Evolutionary conservation across 2,329 filamentous ascomycete species (phyloP), one percentile per base, ranked within the genome.

Genomic region (Apiospora sp.): DNA sequence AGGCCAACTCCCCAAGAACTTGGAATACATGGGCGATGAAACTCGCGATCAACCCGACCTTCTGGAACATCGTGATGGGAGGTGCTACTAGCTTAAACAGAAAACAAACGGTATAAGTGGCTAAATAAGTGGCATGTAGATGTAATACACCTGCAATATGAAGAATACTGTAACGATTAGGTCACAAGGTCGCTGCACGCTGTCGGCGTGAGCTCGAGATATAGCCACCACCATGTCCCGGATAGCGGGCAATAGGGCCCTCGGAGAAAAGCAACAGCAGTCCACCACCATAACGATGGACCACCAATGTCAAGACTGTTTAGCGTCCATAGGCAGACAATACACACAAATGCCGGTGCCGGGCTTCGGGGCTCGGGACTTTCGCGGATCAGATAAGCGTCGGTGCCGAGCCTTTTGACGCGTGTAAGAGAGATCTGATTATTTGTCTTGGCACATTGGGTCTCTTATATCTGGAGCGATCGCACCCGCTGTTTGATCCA

Each of bases 341-440:
- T 27, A 27, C 12, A 46, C 2, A n/a, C 13, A 44, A 44, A 30
- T 27, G 5, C 43, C 64, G n/a, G 46, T 8, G 54, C 54, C 34
- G 58, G 37, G 7, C 37, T 41, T 41, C 37, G 37, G 34, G 22
- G 13, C 19, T 48, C 67, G 54, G 30, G 30, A 6, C 16, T 37
- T 61, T 34, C 2, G 10, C 54, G 67, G 67, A 68, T 68, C 67
- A 30, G 67, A 68, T 68, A 68, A 68, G 16, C 6, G 10, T 44
- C 67, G 67, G 43, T 14, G 19, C 41, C 67, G 67, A 48, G 27
- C 19, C 43, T 4, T 10, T 13, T 46, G 24, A 48, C 13, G 37
- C 30, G 14, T 37, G 12, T 27, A 44, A 4, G n/a, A 27, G n/a
- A n/a, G 67, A 68, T 68, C 67, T 46, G 67, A 68, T 68, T 30